Evolutionary conservation across 306 rosid species (phyloP).

Genomic region (Vigna nakashimae): DNA sequence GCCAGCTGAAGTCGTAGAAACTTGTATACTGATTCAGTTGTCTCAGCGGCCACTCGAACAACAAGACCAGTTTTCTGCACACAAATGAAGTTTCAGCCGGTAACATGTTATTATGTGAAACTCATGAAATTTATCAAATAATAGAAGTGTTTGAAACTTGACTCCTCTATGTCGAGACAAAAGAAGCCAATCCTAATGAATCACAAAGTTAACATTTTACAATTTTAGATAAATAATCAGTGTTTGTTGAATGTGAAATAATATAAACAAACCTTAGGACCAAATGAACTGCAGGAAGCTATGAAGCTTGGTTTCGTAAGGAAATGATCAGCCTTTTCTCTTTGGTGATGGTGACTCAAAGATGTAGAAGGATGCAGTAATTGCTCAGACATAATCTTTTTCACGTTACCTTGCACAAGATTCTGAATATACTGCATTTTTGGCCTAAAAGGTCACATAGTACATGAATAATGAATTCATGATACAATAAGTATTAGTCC

Average conservation of each 20-base stretch:
- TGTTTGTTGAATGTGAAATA: constrained; percentile 6
- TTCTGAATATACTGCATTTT: constrained; percentile 72
- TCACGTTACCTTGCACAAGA: constrained; percentile 67
- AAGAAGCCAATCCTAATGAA: background rate
- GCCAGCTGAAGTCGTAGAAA: constrained; percentile 80
- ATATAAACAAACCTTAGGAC: constrained; percentile 68
- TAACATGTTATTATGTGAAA: constrained; percentile 3
- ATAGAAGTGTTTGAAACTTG: background rate
- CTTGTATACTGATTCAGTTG: constrained; percentile 82
- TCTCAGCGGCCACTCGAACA: constrained; percentile 84
- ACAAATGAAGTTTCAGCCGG: constrained; percentile 14
- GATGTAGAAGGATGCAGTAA: constrained; percentile 60
- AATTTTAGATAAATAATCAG: too few relatives aligned
- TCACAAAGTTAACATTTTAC: background rate
- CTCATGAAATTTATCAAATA: background rate
- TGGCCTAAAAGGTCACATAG: constrained; percentile 61
- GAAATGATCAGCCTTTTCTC: constrained; percentile 47
- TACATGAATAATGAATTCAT: constrained; percentile 12
- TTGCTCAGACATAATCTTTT: constrained; percentile 72
- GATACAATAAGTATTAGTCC: constrained; percentile 17
- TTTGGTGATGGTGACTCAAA: constrained; percentile 53
- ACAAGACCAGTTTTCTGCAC: constrained; percentile 72
- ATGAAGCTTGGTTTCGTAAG: constrained; percentile 68
- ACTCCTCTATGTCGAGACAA: background rate
- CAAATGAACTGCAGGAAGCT: constrained; percentile 87